Evolutionary conservation across 352 stramenopile genomes (phyloP), one percentile per base, ranked within the genome.

Genomic region (Globisporangium barbulae): DNA sequence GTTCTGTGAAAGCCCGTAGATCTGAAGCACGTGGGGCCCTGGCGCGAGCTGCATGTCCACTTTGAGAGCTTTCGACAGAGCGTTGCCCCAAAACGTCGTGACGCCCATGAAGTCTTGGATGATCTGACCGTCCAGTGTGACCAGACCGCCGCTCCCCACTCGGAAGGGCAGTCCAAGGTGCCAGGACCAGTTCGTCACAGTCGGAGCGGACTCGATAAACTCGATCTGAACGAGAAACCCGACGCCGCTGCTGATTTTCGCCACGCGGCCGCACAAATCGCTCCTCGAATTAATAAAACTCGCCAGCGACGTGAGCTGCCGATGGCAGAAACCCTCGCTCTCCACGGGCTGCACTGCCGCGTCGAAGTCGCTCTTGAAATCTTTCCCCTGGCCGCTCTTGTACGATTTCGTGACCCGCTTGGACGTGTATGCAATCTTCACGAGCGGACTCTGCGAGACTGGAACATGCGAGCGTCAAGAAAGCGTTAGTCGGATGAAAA

Each of bases 151-250:
- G 52, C 75, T 75, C 2, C 79, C 77, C 31, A 61, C 62, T n/a
- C 79, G 79, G 53, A 87, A 83, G 15, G 79, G 79, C 9, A 89
- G 59, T 5, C 79, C 79, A 2, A 89, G 61, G 31, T 75, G 84
- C 77, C 77, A 89, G 42, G 72, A 81, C 79, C 79, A 87, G 33
- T 45, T 68, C 28, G 74, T 78, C 45, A 54, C 48, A 10, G 68
- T 66, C 3, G 68, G 41, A 53, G 66, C 78, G 17, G 72, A 67
- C 47, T 88, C 78, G 21, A 82, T 60, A 37, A 88, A 71, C n/a
- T 85, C 73, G 25, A 88, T 76, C 39, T 79, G 67, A 7, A 88
- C 28, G 1, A 74, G 58, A 67, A 88, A 85, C 0, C 61, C 70
- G 10, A 85, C 69, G 39, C 80, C 78, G 3, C 60, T 72, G 25